A percentile compares a stretch with the other conserved stretches of the same genome.
phyloP scores from a whole-genome alignment of 257 asterid genomes.

The Datura wrightii region DNA sequence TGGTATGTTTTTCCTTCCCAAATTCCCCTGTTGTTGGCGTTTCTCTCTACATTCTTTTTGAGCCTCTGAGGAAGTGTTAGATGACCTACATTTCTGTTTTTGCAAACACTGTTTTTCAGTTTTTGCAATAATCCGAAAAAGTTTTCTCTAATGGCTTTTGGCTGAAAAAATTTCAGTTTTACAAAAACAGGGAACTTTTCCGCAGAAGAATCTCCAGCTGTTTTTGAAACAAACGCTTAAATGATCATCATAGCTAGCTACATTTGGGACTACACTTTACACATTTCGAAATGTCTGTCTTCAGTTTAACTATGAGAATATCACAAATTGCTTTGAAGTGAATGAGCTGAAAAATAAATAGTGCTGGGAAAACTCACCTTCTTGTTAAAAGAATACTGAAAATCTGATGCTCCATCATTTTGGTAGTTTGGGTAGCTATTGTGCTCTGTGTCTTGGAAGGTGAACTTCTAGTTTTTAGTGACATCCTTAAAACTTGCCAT shows the following conservation, averaged over 20 bases:
- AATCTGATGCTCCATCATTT: conserved; percentile 6
- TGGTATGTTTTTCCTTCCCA: conserved; percentile 51
- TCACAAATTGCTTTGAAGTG: conserved; percentile 2
- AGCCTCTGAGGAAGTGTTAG: neutral
- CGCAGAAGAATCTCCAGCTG: neutral
- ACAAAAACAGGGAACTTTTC: neutral
- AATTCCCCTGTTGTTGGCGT: neutral
- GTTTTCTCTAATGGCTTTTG: neutral
- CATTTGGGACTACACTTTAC: neutral
- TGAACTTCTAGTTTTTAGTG: conserved; percentile 2
- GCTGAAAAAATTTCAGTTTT: neutral
- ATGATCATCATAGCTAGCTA: neutral
- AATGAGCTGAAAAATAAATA: neutral
- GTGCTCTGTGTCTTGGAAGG: neutral
- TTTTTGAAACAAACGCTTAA: neutral
- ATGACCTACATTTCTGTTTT: neutral
- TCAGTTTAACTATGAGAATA: neutral
- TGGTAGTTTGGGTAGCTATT: neutral
- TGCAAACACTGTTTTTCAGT: neutral
- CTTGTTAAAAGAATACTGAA: neutral
- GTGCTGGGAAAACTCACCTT: neutral
- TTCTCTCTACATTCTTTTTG: neutral
- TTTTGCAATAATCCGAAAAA: neutral
- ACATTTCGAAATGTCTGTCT: neutral
- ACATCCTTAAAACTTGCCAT: neutral